These are phyloP conservation scores for Medicago arabica DNA, from an alignment of 306 rosid species.

Conservation along the genomic window DNA sequence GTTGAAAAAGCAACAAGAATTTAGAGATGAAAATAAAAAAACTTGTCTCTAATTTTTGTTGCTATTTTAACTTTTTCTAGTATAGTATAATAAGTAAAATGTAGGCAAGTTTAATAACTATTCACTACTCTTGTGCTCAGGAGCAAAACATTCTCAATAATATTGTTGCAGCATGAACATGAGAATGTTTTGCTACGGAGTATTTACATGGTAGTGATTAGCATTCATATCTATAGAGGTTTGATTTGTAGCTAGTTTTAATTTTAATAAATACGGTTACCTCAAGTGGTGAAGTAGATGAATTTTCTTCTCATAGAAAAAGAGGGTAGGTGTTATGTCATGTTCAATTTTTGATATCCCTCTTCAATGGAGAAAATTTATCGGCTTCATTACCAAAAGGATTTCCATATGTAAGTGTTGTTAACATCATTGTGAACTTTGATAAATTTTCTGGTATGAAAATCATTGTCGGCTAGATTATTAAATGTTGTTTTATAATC, in stretches of 20 bases:
- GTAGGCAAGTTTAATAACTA: neutral
- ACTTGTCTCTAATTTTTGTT: neutral
- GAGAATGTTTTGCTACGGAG: constrained; percentile 83
- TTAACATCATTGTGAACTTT: constrained; percentile 5
- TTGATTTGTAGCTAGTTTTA: constrained; percentile 30
- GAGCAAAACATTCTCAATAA: constrained; percentile 77
- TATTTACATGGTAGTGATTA: constrained; percentile 50
- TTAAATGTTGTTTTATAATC: neutral
- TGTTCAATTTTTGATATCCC: constrained; percentile 41
- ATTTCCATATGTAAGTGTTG: constrained; percentile 32
- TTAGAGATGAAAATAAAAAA: neutral
- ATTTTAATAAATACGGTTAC: constrained; percentile 55
- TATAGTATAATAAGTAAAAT: neutral
- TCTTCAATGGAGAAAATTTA: constrained; percentile 71
- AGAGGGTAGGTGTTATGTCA: constrained; percentile 32
- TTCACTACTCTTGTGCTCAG: constrained; percentile 71
- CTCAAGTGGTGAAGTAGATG: constrained; percentile 80
- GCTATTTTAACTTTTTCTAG: neutral
- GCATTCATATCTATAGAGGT: constrained; percentile 1
- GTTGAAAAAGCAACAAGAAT: neutral
- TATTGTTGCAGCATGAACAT: constrained; percentile 44
- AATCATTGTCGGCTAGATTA: neutral
- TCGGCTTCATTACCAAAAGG: constrained; percentile 79
- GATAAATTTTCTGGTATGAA: neutral
- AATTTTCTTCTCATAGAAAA: constrained; percentile 70